These are phyloP conservation scores for Claviceps digitariae DNA, from an alignment of 2,329 filamentous ascomycete genomes.

Conservation along the genomic window DNA sequence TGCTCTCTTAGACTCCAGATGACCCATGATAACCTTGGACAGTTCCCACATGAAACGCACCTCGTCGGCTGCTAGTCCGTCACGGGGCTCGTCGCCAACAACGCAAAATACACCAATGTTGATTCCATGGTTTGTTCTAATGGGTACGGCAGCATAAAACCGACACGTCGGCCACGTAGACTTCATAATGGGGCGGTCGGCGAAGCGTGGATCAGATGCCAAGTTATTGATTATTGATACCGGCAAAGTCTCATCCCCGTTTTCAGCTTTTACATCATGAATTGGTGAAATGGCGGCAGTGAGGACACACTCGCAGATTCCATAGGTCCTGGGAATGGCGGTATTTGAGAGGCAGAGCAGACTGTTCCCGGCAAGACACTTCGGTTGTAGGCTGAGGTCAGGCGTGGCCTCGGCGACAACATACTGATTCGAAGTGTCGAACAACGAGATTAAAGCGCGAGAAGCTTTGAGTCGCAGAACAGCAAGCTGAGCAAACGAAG, in stretches of 20 bases:
- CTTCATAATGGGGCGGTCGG: constrained; percentile 8
- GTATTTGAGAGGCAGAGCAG: constrained; percentile 11
- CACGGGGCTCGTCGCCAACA: constrained; percentile 3
- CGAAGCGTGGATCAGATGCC: constrained; percentile 15
- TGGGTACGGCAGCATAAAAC: constrained; percentile 23
- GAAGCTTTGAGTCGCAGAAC: constrained; percentile 26
- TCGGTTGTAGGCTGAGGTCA: constrained; percentile 1
- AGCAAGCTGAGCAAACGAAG: constrained; percentile 32
- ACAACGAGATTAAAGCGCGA: constrained; percentile 32
- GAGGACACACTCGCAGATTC: constrained; percentile 3
- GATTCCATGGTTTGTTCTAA: constrained; percentile 18
- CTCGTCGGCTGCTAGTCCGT: constrained; percentile 11
- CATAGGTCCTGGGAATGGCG: constrained; percentile 12
- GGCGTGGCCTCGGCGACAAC: constrained; percentile 32
- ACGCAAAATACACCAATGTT: constrained; percentile 23
- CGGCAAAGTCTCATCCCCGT: not conserved
- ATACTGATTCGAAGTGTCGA: constrained; percentile 30
- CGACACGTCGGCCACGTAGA: constrained; percentile 8
- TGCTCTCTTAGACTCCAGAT: constrained; percentile 16
- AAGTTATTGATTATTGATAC: not conserved
- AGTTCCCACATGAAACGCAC: constrained; percentile 10
- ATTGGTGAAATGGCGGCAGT: not conserved
- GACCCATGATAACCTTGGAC: constrained; percentile 16
- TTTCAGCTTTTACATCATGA: not conserved
- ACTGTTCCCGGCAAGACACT: not conserved